These are phyloP conservation scores for Sordariomycetes sp. DNA, from an alignment of 2,329 filamentous ascomycete species.

Conservation along the genomic window DNA sequence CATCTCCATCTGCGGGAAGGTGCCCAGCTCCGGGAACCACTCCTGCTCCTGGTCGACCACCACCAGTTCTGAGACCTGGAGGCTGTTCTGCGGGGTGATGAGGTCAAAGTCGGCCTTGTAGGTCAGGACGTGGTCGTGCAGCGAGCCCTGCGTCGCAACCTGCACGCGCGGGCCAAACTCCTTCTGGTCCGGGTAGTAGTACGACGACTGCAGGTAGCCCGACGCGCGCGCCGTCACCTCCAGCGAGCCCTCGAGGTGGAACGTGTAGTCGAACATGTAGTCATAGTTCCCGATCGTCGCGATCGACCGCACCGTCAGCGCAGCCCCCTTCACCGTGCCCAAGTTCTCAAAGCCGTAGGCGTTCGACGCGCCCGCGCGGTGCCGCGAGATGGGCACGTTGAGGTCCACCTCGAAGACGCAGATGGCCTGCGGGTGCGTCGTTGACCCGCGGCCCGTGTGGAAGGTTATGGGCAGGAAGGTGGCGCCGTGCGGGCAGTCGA, in stretches of 20 bases:
- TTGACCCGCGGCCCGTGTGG: slow-evolving; percentile 17
- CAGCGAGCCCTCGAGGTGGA: slow-evolving; percentile 23
- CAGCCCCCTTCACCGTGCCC: slow-evolving; percentile 20
- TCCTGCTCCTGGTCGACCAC: slow-evolving; percentile 20
- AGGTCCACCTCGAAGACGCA: slow-evolving; percentile 27
- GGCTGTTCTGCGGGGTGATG: slow-evolving; percentile 20
- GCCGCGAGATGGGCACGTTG: slow-evolving; percentile 23
- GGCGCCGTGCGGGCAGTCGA: slow-evolving; percentile 27
- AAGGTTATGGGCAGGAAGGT: slow-evolving; percentile 23
- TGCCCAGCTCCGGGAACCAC: slow-evolving; percentile 23
- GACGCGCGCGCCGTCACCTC: slow-evolving; percentile 27
- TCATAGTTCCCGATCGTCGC: slow-evolving; percentile 30
- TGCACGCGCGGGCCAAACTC: slow-evolving; percentile 23
- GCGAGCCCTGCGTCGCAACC: slow-evolving; percentile 19
- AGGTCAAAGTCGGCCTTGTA: slow-evolving; percentile 30
- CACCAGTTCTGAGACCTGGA: slow-evolving; percentile 20
- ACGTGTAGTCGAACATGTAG: slow-evolving; percentile 24
- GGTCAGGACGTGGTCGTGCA: slow-evolving; percentile 26
- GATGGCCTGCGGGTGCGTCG: slow-evolving; percentile 19
- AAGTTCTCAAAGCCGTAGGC: slow-evolving; percentile 18
- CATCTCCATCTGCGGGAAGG: slow-evolving; percentile 21
- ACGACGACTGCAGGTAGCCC: slow-evolving; percentile 22
- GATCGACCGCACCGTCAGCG: slow-evolving; percentile 12
- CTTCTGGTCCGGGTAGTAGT: slow-evolving; percentile 20
- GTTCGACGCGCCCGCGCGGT: slow-evolving; percentile 14